Conservation (phyloP, 805 yeast genomes). For the Lipomyces yamadae region DNA sequence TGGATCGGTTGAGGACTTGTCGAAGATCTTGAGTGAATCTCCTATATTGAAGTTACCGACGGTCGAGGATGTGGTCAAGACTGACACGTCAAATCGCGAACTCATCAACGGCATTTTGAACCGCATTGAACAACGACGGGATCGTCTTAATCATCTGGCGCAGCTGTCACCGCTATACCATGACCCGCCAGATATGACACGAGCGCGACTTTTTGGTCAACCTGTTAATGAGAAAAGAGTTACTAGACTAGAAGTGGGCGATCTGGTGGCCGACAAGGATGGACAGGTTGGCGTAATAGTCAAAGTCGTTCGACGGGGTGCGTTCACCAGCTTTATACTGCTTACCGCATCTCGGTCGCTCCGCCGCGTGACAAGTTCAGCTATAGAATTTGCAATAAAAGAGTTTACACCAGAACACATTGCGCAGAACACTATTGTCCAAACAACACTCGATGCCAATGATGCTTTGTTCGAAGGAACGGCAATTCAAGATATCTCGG, state of each 20-base stretch:
- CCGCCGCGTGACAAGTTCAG: background rate
- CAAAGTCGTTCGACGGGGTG: slow-evolving; percentile 2
- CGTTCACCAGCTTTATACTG: slow-evolving; percentile 4
- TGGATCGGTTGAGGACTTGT: background rate
- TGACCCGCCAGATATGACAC: background rate
- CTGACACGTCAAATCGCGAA: background rate
- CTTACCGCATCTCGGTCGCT: slow-evolving; percentile 16
- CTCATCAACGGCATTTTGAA: slow-evolving; percentile 17
- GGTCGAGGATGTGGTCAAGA: slow-evolving; percentile 4
- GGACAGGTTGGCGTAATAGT: slow-evolving; percentile 11
- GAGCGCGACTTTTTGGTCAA: background rate
- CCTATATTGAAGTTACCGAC: background rate
- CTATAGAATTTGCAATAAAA: slow-evolving; percentile 13
- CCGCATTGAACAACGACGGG: slow-evolving; percentile 19
- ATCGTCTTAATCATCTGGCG: slow-evolving; percentile 16
- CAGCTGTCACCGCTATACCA: slow-evolving; percentile 16
- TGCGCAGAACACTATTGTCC: slow-evolving; percentile 17
- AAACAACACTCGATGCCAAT: slow-evolving; percentile 7
- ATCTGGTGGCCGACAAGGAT: slow-evolving; percentile 8
- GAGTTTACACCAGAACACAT: slow-evolving; percentile 19
- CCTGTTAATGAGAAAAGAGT: background rate
- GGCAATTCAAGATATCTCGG: slow-evolving; percentile 7
- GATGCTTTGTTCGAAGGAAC: slow-evolving; percentile 12
- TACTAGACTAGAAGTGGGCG: slow-evolving; percentile 7
- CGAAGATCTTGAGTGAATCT: background rate